These are phyloP conservation scores for Glaciozyma martinii DNA, from an alignment of 768 basidiomycete genomes.

Conservation along the genomic window DNA sequence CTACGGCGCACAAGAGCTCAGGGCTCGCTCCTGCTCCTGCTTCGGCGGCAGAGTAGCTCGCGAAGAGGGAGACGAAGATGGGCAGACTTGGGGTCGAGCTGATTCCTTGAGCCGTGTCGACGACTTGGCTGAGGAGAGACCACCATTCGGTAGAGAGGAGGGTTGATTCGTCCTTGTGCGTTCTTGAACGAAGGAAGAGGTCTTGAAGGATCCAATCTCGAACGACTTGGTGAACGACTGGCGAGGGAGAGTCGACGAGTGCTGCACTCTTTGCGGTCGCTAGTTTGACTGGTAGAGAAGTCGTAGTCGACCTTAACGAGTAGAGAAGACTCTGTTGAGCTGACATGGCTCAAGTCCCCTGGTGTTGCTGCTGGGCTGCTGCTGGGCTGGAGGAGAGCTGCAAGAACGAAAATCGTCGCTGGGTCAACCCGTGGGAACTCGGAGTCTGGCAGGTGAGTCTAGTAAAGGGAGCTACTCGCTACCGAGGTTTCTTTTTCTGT, in stretches of 20 bases:
- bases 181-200: background rate
- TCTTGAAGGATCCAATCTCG: background rate
- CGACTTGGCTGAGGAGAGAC: slow-evolving; percentile 4
- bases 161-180: slow-evolving; percentile 2
- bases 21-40: too few relatives aligned
- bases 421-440: too few relatives aligned
- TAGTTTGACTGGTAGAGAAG: background rate
- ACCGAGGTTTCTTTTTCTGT: background rate
- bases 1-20: background rate
- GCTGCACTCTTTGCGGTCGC: background rate
- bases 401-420: too few relatives aligned
- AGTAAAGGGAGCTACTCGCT: background rate
- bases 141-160: slow-evolving; percentile 2
- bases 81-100: slow-evolving; percentile 3
- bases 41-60: background rate
- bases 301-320: background rate
- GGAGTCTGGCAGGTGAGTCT: too few relatives aligned
- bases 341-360: too few relatives aligned
- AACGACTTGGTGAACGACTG: background rate
- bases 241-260: background rate
- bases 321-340: background rate
- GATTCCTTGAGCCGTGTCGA: background rate
- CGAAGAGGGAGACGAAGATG: slow-evolving; percentile 13
- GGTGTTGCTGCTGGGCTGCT: too few relatives aligned
- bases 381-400: too few relatives aligned